Percentiles rank a stretch among this genome's conserved stretches.
Conservation (phyloP, 257 asterid genomes). For the Solanum virginianum region DNA sequence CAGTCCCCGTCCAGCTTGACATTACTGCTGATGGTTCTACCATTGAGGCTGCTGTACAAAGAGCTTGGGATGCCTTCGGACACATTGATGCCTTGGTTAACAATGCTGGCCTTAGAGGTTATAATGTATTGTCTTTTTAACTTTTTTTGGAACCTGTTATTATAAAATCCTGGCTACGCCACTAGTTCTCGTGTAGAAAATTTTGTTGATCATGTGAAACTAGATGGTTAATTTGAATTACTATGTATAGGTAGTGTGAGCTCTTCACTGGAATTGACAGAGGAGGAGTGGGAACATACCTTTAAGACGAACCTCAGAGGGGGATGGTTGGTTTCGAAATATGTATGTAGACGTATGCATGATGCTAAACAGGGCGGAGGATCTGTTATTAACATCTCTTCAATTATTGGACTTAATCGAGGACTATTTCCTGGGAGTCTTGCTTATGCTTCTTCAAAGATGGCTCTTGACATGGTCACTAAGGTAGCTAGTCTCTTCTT, state of each 20-base stretch:
- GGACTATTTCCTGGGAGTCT: conserved; percentile 5
- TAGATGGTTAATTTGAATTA: too few relatives aligned
- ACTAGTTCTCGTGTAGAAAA: too few relatives aligned
- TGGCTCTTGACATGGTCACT: neutral
- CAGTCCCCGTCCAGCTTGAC: conserved; percentile 42
- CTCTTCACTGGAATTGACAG: conserved; percentile 9
- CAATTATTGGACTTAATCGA: conserved; percentile 15
- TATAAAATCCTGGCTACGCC: too few relatives aligned
- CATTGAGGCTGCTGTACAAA: conserved; percentile 21
- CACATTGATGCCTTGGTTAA: neutral
- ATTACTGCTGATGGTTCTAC: conserved; percentile 16
- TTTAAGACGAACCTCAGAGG: conserved; percentile 19
- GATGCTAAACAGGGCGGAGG: conserved; percentile 13
- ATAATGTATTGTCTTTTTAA: too few relatives aligned
- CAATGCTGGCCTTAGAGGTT: neutral
- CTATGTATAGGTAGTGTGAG: conserved; percentile 2
- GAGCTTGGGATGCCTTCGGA: conserved; percentile 27
- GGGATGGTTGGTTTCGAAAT: conserved; percentile 21
- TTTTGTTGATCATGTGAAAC: too few relatives aligned
- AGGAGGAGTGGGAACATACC: conserved; percentile 17
- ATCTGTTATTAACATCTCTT: conserved; percentile 28
- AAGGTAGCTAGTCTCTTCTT: neutral
- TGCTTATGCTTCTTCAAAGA: conserved; percentile 18
- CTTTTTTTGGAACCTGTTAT: too few relatives aligned
- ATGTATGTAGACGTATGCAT: conserved; percentile 14